Evolutionary conservation across 345 rosid species (phyloP), one percentile per base, ranked within the genome.

Genomic region (Bruguiera sexangula): DNA sequence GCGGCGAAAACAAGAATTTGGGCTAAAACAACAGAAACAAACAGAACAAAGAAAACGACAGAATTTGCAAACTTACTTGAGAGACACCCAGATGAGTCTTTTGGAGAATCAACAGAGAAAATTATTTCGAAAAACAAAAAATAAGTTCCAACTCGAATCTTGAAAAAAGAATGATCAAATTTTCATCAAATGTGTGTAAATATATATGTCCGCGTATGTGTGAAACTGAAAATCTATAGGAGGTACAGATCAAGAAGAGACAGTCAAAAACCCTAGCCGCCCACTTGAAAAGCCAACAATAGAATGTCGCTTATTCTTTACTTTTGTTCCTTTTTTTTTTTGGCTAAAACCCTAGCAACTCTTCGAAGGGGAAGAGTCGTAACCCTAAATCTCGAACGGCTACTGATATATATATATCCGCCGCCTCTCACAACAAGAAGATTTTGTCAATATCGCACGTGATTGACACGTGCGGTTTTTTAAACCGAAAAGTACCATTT

Each of bases 191-290:
- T 43, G 50, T 43, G 9, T 43, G 5, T 2, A 39, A 2, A 43
- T 43, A 3, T 43, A 2, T 39, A 2, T 9, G 37, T 37, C 5
- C 4, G 50, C 16, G 50, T 15, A 15, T 43, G 46, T 3, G 50
- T 13, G 50, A 13, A 43, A 43, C 19, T 15, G 19, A 43, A 43
- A 53, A 39, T 24, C 32, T 8, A 39, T n/a, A 15, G 11, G 21
- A 34, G 34, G 60, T 18, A 39, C 21, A 30, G 6, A 57, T 32
- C 26, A 37, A 15, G 43, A 10, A 34, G 24, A 3, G 34, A 61
- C 1, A 31, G 71, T 66, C 24, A 73, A 71, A 79, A 82, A 80
- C 82, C 84, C 84, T 80, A 82, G 88, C 88, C 88, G 83, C 85
- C 85, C 29, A 60, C 56, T 63, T 56, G 69, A 63, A 15, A 36